Base-by-base conservation (phyloP, 75 land plant species). In the Chamaecyparis obtusa region DNA sequence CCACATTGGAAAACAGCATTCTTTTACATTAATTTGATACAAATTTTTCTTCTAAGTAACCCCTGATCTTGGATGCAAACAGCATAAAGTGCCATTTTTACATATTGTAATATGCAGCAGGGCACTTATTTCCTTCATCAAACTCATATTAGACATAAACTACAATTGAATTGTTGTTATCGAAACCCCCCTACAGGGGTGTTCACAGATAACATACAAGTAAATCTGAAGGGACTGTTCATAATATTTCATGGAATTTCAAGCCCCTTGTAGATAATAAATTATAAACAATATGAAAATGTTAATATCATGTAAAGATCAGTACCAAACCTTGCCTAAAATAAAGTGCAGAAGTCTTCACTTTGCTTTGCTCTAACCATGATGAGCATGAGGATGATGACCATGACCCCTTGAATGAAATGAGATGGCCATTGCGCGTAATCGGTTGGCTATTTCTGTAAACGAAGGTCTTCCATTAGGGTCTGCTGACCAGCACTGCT, bases 401-500 rank as follows among this genome's bases (percentile, higher is more conserved):
- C 44, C 67, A 48, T 88, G 93, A 60, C 86, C 89, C 86, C 88
- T 93, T 15, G 89, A 48, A 86, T 87, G 87, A 82, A 92, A 85
- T 35, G 88, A 84, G 11, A 89, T 88, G 16, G 92, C 93, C 90
- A 93, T 94, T 19, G 90, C 33, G 0, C 96, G 88, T 60, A 96
- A 88, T 37, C 89, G 57, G 51, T 86, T 88, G 14, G 94, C 94
- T 78, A 96, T 91, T 67, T 92, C 96, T 11, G 95, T 90, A 84
- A 96, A 96, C 30, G 86, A 87, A 30, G 97, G 97, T 82, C 97
- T 93, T 39, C 89, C 91, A 9, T 90, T 80, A 77, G 97, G 96
- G 27, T 96, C 97, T 14, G 96, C 84, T 69, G 97, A 85, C 97
- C 97, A 96, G 87, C 97, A 96, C 49, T 87, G 86, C 91, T 96